Evolutionary conservation across 805 yeast genomes (phyloP).

Genomic region (Metschnikowia similis): DNA sequence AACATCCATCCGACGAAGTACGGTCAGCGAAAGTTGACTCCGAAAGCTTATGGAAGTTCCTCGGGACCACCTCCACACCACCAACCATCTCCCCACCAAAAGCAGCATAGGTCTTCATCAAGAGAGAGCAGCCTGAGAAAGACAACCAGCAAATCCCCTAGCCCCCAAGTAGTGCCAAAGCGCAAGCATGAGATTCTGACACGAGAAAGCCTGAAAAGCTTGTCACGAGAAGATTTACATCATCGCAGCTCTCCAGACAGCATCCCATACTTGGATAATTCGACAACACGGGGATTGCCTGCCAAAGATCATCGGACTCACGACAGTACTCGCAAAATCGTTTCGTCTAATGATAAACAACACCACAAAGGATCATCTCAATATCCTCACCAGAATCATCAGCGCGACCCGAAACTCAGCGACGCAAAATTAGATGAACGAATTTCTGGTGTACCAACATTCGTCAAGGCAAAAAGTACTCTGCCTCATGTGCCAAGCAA

Average conservation of each 20-base stretch:
- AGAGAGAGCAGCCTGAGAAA: not conserved
- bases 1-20: slow-evolving; percentile 13
- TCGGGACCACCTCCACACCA: not conserved
- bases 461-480: not conserved
- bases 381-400: not conserved
- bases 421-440: not conserved
- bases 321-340: not conserved
- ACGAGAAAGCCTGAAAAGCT: not conserved
- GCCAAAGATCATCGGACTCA: not conserved
- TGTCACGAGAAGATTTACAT: not conserved
- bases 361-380: not conserved
- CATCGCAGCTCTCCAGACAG: not conserved
- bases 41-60: slow-evolving; percentile 5
- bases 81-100: not conserved
- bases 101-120: not conserved
- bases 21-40: slow-evolving; percentile 10
- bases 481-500: not conserved
- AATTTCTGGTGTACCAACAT: not conserved
- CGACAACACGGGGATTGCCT: not conserved
- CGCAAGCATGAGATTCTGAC: not conserved
- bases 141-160: not conserved
- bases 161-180: not conserved
- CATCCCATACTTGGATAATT: not conserved
- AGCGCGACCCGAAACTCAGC: not conserved
- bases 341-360: not conserved